These are phyloP conservation scores for Fusarium cyanostomum DNA, from an alignment of 2,329 filamentous ascomycete genomes.

Conservation along the genomic window DNA sequence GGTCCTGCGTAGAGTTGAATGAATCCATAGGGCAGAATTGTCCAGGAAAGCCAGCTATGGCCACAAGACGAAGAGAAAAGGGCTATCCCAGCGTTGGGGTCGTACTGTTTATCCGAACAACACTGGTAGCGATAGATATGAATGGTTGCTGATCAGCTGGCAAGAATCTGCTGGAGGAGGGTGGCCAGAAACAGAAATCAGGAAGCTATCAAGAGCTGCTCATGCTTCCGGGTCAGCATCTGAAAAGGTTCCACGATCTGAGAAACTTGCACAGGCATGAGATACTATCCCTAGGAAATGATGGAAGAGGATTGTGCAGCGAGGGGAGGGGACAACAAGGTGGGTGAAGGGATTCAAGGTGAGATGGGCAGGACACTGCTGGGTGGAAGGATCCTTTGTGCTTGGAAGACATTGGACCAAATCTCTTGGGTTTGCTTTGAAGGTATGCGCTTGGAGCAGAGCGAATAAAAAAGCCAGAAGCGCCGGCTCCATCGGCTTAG, in stretches of 20 bases:
- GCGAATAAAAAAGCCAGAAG: too few species aligned
- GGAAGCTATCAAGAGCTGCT: not conserved
- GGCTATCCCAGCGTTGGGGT: not conserved
- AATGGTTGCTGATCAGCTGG: not conserved
- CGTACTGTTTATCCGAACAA: slow-evolving; percentile 4
- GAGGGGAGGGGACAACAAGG: not conserved
- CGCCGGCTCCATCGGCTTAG: too few species aligned
- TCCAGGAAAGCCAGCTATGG: not conserved
- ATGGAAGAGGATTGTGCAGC: not conserved
- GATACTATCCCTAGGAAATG: not conserved
- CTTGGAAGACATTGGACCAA: not conserved
- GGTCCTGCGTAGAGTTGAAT: slow-evolving; percentile 14
- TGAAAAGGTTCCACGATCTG: not conserved
- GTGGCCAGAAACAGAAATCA: not conserved
- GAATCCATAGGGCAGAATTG: slow-evolving; percentile 13
- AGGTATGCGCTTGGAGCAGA: too few species aligned
- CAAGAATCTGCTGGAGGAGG: not conserved
- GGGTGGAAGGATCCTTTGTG: not conserved
- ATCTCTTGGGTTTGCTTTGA: too few species aligned
- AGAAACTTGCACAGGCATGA: not conserved
- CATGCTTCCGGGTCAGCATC: slow-evolving; percentile 7
- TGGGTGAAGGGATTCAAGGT: not conserved
- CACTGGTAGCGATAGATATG: not conserved
- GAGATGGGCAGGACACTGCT: not conserved
- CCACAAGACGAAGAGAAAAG: not conserved